Evolutionary conservation across 2,329 filamentous ascomycete genomes (phyloP), one percentile per base, ranked within the genome.

Genomic region (Fusarium sp.): DNA sequence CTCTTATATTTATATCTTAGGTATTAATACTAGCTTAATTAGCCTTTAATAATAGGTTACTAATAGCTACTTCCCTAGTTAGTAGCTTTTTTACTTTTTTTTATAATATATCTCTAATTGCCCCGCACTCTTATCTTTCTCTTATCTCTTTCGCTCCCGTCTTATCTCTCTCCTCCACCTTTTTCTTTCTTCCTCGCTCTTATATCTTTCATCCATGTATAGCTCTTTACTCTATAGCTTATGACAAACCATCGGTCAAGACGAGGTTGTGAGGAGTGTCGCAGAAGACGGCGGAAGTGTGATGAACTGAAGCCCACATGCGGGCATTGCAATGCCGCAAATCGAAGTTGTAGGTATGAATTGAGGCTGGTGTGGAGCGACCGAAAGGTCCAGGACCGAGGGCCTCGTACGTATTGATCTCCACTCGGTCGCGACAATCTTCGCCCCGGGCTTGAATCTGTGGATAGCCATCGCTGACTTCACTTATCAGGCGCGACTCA

Each of bases 211-310:
- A 43, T 27, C 22, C 12, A 4, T 8, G 2, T 50, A 17, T 50
- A 7, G 7, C 14, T 50, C 17, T 10, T 17, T 27, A 43, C 15
- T 12, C 25, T 25, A 14, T 50, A 27, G 25, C 45, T 50, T 8
- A 80, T 80, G 79, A 60, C 77, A 25, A 68, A 67, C 3, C 72
- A 63, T 67, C 57, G 79, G 63, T 80, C 79, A 59, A 71, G 79
- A 32, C 72, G 75, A 68, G 79, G 79, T 7, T 80, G 79, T 65
- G 78, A 76, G 52, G 78, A 80, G 73, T 80, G 79, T 57, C 66
- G 79, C 67, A 76, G 76, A 43, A 58, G 78, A 22, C 71, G 79
- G 54, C 64, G 79, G 12, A 80, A 80, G 59, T 80, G 79, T 20
- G 78, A 80, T 54, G 79, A 80, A 22, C 25, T 37, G 14, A 80